These are phyloP conservation scores for Fusarium xylarioides DNA, from an alignment of 2,329 filamentous ascomycete genomes.

Conservation along the genomic window DNA sequence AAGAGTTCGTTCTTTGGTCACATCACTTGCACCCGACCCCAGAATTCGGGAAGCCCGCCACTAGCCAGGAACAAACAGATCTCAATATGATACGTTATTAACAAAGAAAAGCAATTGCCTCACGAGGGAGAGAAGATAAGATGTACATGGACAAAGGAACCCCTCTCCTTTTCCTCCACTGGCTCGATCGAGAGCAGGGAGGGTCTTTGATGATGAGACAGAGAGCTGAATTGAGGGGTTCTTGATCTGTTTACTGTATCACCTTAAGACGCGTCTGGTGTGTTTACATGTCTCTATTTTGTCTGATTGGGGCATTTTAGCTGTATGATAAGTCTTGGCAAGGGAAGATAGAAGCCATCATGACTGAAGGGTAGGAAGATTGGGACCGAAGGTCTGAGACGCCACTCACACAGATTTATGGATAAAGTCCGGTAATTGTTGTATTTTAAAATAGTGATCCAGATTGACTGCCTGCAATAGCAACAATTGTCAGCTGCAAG, in stretches of 20 bases:
- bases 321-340: conserved; percentile 2
- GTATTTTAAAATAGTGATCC: not conserved
- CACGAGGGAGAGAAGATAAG: conserved; percentile 1
- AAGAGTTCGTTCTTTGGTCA: not conserved
- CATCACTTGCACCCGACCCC: not conserved
- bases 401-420: not conserved
- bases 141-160: not conserved
- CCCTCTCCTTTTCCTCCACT: not conserved
- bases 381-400: not conserved
- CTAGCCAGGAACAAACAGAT: not conserved
- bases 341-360: not conserved
- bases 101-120: not conserved
- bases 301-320: not conserved
- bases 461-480: not conserved
- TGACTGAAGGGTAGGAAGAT: conserved; percentile 2
- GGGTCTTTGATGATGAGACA: conserved; percentile 15
- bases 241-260: not conserved
- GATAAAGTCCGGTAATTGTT: not conserved
- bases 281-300: conserved; percentile 18
- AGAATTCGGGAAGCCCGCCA: conserved; percentile 11
- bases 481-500: not conserved
- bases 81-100: not conserved
- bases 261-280: conserved; percentile 8
- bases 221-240: conserved; percentile 18
- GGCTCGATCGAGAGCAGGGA: conserved; percentile 21